Evolutionary conservation across 441 rosid genomes (phyloP), one percentile per base, ranked within the genome.

Genomic region (Capsella rubella): DNA sequence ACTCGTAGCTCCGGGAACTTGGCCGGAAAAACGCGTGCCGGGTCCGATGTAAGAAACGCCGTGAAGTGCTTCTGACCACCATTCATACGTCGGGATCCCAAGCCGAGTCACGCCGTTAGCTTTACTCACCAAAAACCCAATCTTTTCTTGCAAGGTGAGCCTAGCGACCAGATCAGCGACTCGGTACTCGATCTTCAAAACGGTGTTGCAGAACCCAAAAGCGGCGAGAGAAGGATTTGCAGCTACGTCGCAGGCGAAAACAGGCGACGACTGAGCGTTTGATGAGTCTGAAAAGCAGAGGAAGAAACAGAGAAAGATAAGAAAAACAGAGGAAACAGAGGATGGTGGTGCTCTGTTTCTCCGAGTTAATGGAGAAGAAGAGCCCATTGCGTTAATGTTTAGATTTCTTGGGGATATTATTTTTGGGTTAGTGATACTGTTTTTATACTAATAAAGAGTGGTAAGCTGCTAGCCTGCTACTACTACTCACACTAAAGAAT

Each of bases 61-160:
- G 53, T 94, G 98, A 68, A 94, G 80, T 40, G 97, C 98, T 83
- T 94, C 98, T 0, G 96, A 90, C 99, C 97, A 94, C 99, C 99
- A 94, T 69, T 87, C 84, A 49, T 92, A 94, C 50, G 65, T 78
- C 1, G 97, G 99, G 34, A 92, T 89, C 15, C 99, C 97, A 5
- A 94, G 92, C 12, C 89, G 67, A 16, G 70, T 72, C 67, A 94
- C 95, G 45, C 83, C 86, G 9, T 80, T 85, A 0, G 97, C 87
- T 27, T 6, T 21, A 53, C 73, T 65, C 70, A 84, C 89, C 74
- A 90, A 53, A 76, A 86, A 87, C 5, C 76, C 55, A 0, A 92
- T 82, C 67, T 94, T 94, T 84, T 94, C 99, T 31, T 85, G 87
- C 81, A 94, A 81, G 27, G 89, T 86, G 5, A 94, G 84, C 67